A percentile compares a stretch with the other conserved stretches of the same genome.
Conservation (phyloP, 805 yeast genomes). For the Metschnikowia orientalis region DNA sequence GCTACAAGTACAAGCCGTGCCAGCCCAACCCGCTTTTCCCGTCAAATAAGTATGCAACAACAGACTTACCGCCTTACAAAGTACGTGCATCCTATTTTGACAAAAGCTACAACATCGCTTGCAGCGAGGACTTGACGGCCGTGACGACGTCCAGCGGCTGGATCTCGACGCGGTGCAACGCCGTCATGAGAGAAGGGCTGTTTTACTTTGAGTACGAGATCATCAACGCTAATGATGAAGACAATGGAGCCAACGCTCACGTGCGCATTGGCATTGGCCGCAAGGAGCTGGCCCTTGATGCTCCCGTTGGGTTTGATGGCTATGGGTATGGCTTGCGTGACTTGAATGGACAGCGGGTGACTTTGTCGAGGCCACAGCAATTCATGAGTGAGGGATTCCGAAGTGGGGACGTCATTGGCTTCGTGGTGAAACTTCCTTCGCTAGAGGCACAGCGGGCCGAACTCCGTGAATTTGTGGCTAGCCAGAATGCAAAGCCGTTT, state of each 20-base stretch:
- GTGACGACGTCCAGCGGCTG: constrained; percentile 71
- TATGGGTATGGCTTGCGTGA: constrained; percentile 92
- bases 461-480: constrained; percentile 27
- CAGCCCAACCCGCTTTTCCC: constrained; percentile 60
- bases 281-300: constrained; percentile 84
- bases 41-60: constrained; percentile 59
- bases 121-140: constrained; percentile 25
- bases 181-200: constrained; percentile 70
- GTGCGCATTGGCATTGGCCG: constrained; percentile 82
- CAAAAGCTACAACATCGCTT: constrained; percentile 52
- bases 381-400: constrained; percentile 54
- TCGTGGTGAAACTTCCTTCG: constrained; percentile 66
- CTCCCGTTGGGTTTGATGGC: constrained; percentile 94
- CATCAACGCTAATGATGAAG: constrained; percentile 43
- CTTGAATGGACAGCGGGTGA: constrained; percentile 67
- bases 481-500: constrained; percentile 3
- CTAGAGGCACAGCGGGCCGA: constrained; percentile 40
- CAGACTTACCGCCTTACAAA: constrained; percentile 66
- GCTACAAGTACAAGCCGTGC: constrained; percentile 78
- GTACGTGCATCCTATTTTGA: constrained; percentile 65
- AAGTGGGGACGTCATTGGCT: constrained; percentile 80
- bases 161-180: constrained; percentile 72
- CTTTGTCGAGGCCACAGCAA: constrained; percentile 62
- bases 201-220: constrained; percentile 79
- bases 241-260: constrained; percentile 39